Evolutionary conservation across 441 rosid genomes (phyloP).

Genomic region (Populus trichocarpa): DNA sequence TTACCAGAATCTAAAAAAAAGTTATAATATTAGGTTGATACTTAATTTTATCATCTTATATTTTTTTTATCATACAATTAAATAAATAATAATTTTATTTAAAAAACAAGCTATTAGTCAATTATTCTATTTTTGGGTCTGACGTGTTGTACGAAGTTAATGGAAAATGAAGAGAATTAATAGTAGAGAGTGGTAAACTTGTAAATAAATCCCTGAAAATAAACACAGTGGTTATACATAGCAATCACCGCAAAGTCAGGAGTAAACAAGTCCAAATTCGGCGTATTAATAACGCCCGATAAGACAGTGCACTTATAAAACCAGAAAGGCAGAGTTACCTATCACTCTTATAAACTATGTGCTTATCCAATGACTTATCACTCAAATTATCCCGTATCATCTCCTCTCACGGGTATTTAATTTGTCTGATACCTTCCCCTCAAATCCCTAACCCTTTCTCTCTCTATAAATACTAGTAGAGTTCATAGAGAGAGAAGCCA

Average conservation of each 20-base stretch:
- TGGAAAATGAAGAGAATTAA: no score
- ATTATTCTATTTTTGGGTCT: no score
- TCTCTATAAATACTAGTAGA: conserved; percentile 43
- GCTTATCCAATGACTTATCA: conserved; percentile 21
- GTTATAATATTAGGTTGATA: no score
- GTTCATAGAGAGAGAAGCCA: conserved; percentile 6
- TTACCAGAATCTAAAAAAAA: no score
- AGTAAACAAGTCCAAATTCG: conserved; percentile 15
- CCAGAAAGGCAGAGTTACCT: fast-evolving
- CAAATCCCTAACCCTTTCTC: conserved; percentile 50
- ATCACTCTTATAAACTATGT: fast-evolving
- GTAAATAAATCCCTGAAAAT: neutral
- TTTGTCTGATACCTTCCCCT: conserved; percentile 31
- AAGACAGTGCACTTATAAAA: fast-evolving
- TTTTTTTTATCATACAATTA: no score
- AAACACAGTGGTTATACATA: neutral
- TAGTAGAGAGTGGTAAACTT: neutral
- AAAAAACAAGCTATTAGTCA: no score
- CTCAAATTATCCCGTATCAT: conserved; percentile 24
- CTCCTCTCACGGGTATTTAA: conserved; percentile 40
- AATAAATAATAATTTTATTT: no score
- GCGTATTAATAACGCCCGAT: conserved; percentile 22
- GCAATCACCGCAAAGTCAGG: conserved; percentile 24
- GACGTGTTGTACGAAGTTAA: no score
- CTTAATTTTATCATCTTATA: no score